Evolutionary conservation across 2,329 filamentous ascomycete species (phyloP).

Genomic region (Escovopsis sp.): DNA sequence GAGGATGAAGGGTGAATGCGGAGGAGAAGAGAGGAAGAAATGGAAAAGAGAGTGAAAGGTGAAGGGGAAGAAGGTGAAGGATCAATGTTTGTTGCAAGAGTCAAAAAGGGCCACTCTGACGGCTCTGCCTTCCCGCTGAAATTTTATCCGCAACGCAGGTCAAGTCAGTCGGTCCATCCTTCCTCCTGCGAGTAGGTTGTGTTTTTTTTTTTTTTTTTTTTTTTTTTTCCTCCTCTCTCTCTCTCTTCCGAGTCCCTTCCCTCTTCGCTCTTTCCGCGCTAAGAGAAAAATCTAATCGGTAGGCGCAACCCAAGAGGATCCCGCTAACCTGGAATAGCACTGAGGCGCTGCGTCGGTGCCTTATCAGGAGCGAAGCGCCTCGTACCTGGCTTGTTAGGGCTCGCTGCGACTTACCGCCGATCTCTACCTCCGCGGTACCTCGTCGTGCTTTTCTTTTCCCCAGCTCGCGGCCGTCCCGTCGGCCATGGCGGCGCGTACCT

Average conservation of each 20-base stretch:
- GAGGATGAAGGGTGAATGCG: neutral
- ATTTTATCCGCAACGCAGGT: neutral
- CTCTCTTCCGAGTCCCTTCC: conserved; percentile 12
- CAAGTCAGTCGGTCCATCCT: neutral
- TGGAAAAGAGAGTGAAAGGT: neutral
- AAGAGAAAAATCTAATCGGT: conserved; percentile 8
- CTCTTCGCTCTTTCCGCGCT: conserved; percentile 10
- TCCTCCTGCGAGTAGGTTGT: conserved; percentile 6
- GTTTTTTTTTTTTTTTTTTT: conserved; percentile 12
- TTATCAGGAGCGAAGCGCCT: no score
- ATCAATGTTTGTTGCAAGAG: conserved; percentile 12
- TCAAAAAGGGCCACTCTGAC: no score
- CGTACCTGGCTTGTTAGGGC: no score
- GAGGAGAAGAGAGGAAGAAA: conserved; percentile 8
- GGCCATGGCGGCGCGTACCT: no score
- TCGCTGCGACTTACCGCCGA: no score
- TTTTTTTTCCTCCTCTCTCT: conserved; percentile 2
- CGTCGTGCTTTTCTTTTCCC: no score
- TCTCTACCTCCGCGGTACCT: no score
- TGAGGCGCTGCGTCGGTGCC: no score
- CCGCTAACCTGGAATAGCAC: no score
- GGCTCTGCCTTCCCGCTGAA: no score
- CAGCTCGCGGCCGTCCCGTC: no score
- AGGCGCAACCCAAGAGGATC: neutral
- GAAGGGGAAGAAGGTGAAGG: conserved; percentile 4